Conservation (phyloP, 352 stramenopile genomes). For the Globisporangium lucens region DNA sequence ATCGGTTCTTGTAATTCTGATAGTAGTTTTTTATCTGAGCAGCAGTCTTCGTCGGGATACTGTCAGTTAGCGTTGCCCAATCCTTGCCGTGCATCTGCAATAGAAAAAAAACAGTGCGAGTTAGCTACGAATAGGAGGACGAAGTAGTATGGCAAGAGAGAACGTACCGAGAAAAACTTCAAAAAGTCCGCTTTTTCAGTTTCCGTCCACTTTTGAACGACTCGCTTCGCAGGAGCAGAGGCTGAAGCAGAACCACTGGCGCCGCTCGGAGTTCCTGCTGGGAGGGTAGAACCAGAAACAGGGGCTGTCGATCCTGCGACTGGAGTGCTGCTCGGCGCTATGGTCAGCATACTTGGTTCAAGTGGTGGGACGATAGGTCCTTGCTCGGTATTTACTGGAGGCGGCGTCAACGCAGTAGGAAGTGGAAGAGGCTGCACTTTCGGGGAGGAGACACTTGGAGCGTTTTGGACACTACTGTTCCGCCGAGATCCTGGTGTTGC, state of each 20-base stretch:
- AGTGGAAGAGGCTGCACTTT: conserved; percentile 7
- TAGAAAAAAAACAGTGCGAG: not conserved
- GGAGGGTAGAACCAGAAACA: not conserved
- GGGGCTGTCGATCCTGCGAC: not conserved
- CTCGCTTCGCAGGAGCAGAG: conserved; percentile 52
- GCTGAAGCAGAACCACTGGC: conserved; percentile 12
- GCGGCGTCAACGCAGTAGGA: not conserved
- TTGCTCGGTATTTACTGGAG: not conserved
- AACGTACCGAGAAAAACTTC: conserved; percentile 81
- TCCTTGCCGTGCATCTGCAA: conserved; percentile 82
- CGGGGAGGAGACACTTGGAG: conserved; percentile 9
- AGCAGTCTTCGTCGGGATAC: conserved; percentile 86
- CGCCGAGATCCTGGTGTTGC: conserved; percentile 31
- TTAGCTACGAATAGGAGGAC: conserved; percentile 8
- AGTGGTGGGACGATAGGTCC: conserved; percentile 2
- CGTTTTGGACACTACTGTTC: conserved; percentile 23
- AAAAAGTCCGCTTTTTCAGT: conserved; percentile 86
- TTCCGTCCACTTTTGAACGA: conserved; percentile 91
- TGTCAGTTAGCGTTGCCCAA: conserved; percentile 83
- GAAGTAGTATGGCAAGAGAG: not conserved
- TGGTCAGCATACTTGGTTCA: not conserved
- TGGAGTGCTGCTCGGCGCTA: not conserved
- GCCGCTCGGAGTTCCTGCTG: not conserved
- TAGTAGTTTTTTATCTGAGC: conserved; percentile 93
- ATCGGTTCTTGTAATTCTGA: conserved; percentile 91